Evolutionary conservation across 2,329 filamentous ascomycete genomes (phyloP).

Genomic region (Paecilomyces sp.): DNA sequence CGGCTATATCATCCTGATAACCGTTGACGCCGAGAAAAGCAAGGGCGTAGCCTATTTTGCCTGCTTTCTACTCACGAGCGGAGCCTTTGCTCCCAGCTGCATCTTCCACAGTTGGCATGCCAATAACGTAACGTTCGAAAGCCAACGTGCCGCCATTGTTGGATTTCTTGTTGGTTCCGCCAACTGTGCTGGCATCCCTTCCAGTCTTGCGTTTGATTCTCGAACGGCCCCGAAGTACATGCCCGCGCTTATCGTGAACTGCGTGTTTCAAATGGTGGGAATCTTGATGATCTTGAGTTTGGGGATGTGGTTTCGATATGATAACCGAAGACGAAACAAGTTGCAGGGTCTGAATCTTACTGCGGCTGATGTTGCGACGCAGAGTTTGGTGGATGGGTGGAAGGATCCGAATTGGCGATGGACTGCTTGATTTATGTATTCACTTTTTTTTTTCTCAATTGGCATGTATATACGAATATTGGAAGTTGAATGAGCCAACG

Average conservation of each 20-base stretch:
- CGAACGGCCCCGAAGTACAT: constrained; percentile 6
- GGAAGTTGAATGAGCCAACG: no score
- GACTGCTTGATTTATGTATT: neutral
- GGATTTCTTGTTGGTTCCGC: constrained; percentile 9
- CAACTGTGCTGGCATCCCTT: constrained; percentile 8
- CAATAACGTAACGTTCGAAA: constrained; percentile 6
- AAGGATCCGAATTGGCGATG: constrained; percentile 8
- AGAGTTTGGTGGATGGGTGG: constrained; percentile 5
- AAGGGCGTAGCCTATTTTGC: constrained; percentile 8
- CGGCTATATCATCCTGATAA: constrained; percentile 9
- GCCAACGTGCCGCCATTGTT: constrained; percentile 4
- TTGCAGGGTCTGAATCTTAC: constrained; percentile 5
- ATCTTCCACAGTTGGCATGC: constrained; percentile 10
- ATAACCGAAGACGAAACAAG: constrained; percentile 5
- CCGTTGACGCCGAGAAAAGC: constrained; percentile 4
- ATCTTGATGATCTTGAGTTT: constrained; percentile 4
- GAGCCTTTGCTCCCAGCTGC: constrained; percentile 5
- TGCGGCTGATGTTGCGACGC: constrained; percentile 5
- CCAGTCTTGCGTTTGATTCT: constrained; percentile 7
- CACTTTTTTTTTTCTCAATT: neutral
- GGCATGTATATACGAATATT: no score
- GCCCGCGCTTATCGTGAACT: constrained; percentile 7
- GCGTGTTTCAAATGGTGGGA: neutral
- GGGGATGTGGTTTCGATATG: constrained; percentile 6
- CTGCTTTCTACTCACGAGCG: constrained; percentile 6